Base-by-base conservation (phyloP, 257 asterid species). In the Verbena officinalis region DNA sequence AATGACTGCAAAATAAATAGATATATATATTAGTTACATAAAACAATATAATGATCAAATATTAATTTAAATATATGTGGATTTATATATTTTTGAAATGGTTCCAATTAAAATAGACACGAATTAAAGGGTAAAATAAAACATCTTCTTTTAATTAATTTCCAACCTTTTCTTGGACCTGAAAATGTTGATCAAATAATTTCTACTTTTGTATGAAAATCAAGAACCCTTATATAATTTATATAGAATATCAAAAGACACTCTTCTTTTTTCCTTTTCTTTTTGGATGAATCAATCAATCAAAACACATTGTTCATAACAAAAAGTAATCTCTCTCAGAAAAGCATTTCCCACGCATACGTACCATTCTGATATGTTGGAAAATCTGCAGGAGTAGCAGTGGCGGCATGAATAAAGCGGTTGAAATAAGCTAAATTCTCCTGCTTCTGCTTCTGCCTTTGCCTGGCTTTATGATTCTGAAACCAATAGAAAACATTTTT, bases 401-500 rank as follows among this genome's bases (percentile, higher is more conserved):
- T n/a, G n/a, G 77, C 1, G 21, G 75, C 33, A 49, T 75, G 86
- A 51, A 77, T 70, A 55, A 80, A 68, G 2, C 77, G 83, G 57
- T 75, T 83, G 67, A 75, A 82, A 70, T 68, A 65, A 54, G 91
- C 75, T 6, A 83, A 62, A 4, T 38, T 70, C 62, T 70, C 80
- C 34, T 86, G 94, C 62, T 86, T 88, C 70, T 81, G 95, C 76
- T 91, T 91, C 95, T 91, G 98, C 34, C 96, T 83, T 30, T 88
- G 98, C 62, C 98, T 75, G 1, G 98, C 95, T 75, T 91, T 91
- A 16, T 91, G 98, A 36, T 91, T 88, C 63, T 91, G 98, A 61
- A 91, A 91, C 97, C 97, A 91, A 50, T 91, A 91, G 42, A 91
- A 91, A 16, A 91, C 98, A 61, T 91, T 91, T 64, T 91, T 86